Evolutionary conservation across 352 stramenopile species (phyloP).

Genomic region (Pythium sukuiense): DNA sequence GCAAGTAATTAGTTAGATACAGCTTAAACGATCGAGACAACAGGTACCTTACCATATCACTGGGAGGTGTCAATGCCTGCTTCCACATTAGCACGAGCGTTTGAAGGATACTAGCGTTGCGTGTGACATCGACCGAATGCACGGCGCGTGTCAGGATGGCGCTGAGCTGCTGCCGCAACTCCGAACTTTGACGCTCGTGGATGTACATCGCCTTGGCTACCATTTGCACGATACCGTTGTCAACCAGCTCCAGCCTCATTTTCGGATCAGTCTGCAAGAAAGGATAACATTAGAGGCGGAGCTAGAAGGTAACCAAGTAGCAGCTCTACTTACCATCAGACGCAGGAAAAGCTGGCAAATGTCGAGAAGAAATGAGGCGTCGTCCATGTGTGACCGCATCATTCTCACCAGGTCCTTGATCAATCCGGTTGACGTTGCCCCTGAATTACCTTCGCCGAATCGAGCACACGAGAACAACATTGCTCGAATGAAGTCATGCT

Average conservation of each 20-base stretch:
- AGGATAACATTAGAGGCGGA: not conserved
- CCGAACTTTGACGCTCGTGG: slow-evolving; percentile 1
- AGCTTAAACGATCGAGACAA: not conserved
- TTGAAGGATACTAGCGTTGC: slow-evolving; percentile 19
- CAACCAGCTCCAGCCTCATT: slow-evolving; percentile 11
- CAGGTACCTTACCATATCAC: slow-evolving; percentile 23
- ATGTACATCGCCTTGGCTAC: slow-evolving; percentile 19
- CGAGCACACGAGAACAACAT: slow-evolving; percentile 2
- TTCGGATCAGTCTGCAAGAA: not conserved
- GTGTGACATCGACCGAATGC: slow-evolving; percentile 14
- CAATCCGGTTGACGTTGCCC: not conserved
- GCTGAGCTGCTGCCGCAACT: not conserved
- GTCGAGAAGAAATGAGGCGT: not conserved
- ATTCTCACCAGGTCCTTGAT: slow-evolving; percentile 20
- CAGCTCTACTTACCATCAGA: not conserved
- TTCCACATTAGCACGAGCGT: slow-evolving; percentile 28
- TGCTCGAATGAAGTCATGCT: slow-evolving; percentile 7
- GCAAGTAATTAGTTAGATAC: slow-evolving; percentile 4
- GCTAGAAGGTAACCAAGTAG: too few species aligned
- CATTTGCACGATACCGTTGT: slow-evolving; percentile 23
- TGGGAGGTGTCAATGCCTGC: slow-evolving; percentile 21
- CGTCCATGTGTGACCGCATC: slow-evolving; percentile 12
- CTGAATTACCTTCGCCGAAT: not conserved
- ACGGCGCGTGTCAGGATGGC: slow-evolving; percentile 7
- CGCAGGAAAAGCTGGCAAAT: slow-evolving; percentile 1